Evolutionary conservation across 192 early-diverging fungal species (phyloP).

Genomic region (Coemansia sp.): DNA sequence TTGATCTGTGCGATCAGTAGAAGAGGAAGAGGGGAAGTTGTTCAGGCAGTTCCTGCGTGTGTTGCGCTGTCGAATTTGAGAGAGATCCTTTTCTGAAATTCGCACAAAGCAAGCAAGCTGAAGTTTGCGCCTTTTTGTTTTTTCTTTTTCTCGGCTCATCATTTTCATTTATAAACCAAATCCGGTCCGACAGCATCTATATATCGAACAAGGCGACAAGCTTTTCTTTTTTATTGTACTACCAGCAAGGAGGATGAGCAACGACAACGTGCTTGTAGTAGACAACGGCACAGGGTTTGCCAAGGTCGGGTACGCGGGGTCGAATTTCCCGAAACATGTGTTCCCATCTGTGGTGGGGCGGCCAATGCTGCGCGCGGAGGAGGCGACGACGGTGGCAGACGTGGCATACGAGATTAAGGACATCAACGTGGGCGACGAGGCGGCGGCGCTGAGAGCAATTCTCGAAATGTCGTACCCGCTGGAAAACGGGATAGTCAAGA

Average conservation of each 20-base stretch:
- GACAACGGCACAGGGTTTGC: constrained; percentile 95
- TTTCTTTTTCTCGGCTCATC: too few relatives aligned
- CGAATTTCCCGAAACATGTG: constrained; percentile 92
- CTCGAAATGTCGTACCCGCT: constrained; percentile 98
- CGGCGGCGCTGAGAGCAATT: constrained; percentile 78
- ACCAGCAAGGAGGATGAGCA: background rate
- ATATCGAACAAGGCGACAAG: too few relatives aligned
- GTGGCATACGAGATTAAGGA: constrained; percentile 70
- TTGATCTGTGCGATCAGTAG: too few relatives aligned
- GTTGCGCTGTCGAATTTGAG: too few relatives aligned
- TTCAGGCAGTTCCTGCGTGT: too few relatives aligned
- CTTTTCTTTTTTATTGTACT: too few relatives aligned
- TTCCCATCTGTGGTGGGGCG: constrained; percentile 98
- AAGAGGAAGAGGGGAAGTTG: too few relatives aligned
- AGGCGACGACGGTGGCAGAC: constrained; percentile 63
- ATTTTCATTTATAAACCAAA: too few relatives aligned
- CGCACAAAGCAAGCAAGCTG: too few relatives aligned
- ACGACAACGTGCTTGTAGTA: constrained; percentile 71
- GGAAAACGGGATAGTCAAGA: constrained; percentile 96
- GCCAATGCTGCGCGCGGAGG: constrained; percentile 96
- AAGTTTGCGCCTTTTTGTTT: too few relatives aligned
- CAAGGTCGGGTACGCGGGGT: constrained; percentile 93
- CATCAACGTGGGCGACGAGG: constrained; percentile 98
- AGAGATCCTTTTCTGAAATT: too few relatives aligned
- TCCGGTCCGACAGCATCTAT: too few relatives aligned